Evolutionary conservation across 345 rosid genomes (phyloP).

Genomic region (Euphorbia pulcherrima): DNA sequence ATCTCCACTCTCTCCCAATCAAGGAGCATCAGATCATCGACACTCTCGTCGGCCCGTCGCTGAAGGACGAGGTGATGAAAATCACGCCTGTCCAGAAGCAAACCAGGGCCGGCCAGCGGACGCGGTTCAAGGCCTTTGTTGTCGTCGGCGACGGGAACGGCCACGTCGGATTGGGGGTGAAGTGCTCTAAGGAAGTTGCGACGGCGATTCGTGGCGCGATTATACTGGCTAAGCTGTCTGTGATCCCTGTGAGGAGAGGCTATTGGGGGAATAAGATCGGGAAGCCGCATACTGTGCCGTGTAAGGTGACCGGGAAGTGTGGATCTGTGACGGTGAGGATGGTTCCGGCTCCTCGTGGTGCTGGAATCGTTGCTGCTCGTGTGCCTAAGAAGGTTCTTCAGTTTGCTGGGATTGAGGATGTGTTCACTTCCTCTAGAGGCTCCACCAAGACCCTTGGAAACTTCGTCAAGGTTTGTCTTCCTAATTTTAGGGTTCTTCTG

Average conservation of each 20-base stretch:
- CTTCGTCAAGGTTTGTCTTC: constrained; percentile 60
- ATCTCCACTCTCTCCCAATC: constrained; percentile 79
- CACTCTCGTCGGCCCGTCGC: constrained; percentile 53
- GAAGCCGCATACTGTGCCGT: constrained; percentile 63
- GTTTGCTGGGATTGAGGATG: constrained; percentile 79
- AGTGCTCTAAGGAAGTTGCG: constrained; percentile 68
- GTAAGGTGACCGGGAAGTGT: constrained; percentile 72
- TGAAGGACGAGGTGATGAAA: constrained; percentile 96
- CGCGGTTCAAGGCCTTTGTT: constrained; percentile 70
- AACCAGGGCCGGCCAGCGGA: constrained; percentile 71
- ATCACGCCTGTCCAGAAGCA: constrained; percentile 92
- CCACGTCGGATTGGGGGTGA: constrained; percentile 69
- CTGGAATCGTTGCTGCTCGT: constrained; percentile 80
- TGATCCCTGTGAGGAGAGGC: constrained; percentile 68
- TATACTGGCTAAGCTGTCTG: constrained; percentile 57
- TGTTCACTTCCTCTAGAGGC: constrained; percentile 76
- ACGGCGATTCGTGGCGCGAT: constrained; percentile 66
- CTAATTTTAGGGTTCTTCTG: neutral
- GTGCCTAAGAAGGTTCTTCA: constrained; percentile 88
- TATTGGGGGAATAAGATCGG: constrained; percentile 85
- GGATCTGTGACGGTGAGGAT: constrained; percentile 66
- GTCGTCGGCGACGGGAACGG: constrained; percentile 64
- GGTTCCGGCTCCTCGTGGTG: constrained; percentile 83
- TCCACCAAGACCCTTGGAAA: constrained; percentile 80
- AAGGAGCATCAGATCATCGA: constrained; percentile 87